These are phyloP conservation scores for Teratosphaeria epicoccoides DNA, from an alignment of 2,329 filamentous ascomycete genomes.

Conservation along the genomic window DNA sequence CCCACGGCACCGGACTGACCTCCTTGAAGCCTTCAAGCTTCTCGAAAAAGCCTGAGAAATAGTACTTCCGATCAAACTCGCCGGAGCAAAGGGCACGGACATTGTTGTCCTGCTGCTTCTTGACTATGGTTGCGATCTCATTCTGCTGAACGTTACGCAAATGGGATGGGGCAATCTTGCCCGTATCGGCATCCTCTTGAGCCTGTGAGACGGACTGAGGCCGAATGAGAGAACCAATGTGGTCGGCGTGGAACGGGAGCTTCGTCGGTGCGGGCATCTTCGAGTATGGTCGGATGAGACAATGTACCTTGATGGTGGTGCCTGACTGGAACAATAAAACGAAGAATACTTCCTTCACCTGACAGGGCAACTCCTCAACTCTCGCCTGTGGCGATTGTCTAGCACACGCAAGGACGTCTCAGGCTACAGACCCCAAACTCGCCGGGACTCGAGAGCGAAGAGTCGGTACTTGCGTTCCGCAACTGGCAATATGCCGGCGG, in stretches of 20 bases:
- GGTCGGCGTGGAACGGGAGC: constrained; percentile 61
- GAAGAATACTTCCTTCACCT: too few species aligned
- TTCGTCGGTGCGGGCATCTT: constrained; percentile 16
- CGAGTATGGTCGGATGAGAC: not conserved
- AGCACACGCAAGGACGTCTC: not conserved
- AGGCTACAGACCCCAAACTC: not conserved
- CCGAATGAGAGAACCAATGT: constrained; percentile 61
- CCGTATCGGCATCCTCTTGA: constrained; percentile 47
- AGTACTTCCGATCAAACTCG: constrained; percentile 46
- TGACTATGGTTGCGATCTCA: constrained; percentile 54
- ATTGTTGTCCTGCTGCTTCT: constrained; percentile 52
- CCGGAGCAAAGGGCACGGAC: constrained; percentile 57
- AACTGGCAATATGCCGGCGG: not conserved
- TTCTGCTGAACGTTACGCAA: constrained; percentile 53
- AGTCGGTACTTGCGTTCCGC: not conserved
- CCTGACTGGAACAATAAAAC: not conserved
- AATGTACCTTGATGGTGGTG: not conserved
- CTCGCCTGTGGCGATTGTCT: too few species aligned
- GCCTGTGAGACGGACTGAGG: constrained; percentile 51
- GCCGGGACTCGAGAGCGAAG: not conserved
- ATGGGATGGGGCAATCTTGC: constrained; percentile 43
- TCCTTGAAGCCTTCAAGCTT: constrained; percentile 29
- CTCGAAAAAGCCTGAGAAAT: constrained; percentile 30
- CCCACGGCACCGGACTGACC: constrained; percentile 28
- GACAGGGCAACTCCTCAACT: not conserved